These are phyloP conservation scores for Panicum virgatum DNA, from an alignment of 202 grass and related monocot genomes.

Conservation along the genomic window DNA sequence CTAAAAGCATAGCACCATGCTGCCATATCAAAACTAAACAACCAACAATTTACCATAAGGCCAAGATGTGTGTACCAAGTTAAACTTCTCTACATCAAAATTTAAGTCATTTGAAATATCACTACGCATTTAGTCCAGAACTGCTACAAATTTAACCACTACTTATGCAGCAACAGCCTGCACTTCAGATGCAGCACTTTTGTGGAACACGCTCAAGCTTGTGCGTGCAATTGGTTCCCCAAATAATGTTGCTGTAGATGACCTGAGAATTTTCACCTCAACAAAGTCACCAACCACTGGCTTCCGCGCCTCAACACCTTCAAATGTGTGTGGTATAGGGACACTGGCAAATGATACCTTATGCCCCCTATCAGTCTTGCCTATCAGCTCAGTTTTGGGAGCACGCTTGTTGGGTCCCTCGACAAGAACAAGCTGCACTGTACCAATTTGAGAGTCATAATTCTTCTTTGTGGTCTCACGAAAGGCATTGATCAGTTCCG, in stretches of 20 bases:
- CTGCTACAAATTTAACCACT: not conserved
- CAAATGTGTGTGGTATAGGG: slow-evolving; percentile 61
- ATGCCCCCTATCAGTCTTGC: slow-evolving; percentile 86
- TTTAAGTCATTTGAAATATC: slow-evolving; percentile 2
- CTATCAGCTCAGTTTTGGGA: slow-evolving; percentile 76
- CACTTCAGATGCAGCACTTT: slow-evolving; percentile 33
- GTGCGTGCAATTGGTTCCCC: slow-evolving; percentile 71
- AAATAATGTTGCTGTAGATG: slow-evolving; percentile 77
- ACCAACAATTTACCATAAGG: not conserved
- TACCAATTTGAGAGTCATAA: slow-evolving; percentile 76
- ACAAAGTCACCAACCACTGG: slow-evolving; percentile 77
- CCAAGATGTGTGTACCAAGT: slow-evolving; percentile 9
- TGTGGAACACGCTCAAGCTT: slow-evolving; percentile 71
- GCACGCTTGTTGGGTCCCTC: slow-evolving; percentile 91
- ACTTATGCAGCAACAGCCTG: slow-evolving; percentile 33
- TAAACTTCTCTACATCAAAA: not conserved
- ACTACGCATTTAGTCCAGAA: not conserved
- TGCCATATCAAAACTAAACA: slow-evolving; percentile 15
- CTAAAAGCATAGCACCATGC: slow-evolving; percentile 7
- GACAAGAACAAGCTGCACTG: slow-evolving; percentile 77
- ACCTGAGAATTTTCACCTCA: slow-evolving; percentile 82
- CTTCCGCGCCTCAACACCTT: slow-evolving; percentile 54
- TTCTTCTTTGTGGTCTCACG: slow-evolving; percentile 79
- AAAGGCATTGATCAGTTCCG: slow-evolving; percentile 81
- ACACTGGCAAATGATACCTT: slow-evolving; percentile 69